A percentile compares a stretch with the other conserved stretches of the same genome.
phyloP scores from a whole-genome alignment of 1,139 yeast species.

The Candida pseudoviswanathii region DNA sequence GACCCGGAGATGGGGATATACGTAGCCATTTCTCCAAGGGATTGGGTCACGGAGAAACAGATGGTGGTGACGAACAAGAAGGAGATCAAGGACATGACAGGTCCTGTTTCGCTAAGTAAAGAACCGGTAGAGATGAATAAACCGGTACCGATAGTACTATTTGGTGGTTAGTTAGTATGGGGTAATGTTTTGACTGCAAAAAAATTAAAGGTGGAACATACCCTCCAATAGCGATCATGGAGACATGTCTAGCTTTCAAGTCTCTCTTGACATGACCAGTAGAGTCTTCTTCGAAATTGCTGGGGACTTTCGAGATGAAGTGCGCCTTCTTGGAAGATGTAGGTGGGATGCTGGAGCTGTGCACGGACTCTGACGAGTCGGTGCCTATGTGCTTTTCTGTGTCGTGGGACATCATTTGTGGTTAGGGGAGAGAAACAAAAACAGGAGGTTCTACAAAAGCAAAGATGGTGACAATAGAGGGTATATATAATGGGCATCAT shows the following conservation, averaged over 20 bases:
- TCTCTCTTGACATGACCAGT: slow-evolving; percentile 36
- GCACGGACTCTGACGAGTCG: neutral
- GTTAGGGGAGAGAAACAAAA: neutral
- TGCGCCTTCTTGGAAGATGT: neutral
- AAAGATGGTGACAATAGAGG: no score
- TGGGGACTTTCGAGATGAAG: neutral
- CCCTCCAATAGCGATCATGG: slow-evolving; percentile 56
- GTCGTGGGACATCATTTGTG: neutral
- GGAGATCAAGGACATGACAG: slow-evolving; percentile 67
- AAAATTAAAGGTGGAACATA: neutral
- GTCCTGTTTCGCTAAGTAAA: slow-evolving; percentile 52
- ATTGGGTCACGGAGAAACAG: slow-evolving; percentile 65
- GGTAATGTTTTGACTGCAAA: slow-evolving; percentile 7
- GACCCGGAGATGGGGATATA: slow-evolving; percentile 70
- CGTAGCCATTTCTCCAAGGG: slow-evolving; percentile 78
- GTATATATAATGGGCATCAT: no score
- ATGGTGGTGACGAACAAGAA: slow-evolving; percentile 67
- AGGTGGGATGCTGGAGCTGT: neutral
- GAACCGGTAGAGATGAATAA: slow-evolving; percentile 20
- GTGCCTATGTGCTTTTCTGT: neutral
- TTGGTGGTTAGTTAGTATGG: slow-evolving; percentile 20
- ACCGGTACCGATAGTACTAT: slow-evolving; percentile 69
- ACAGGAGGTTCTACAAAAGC: neutral
- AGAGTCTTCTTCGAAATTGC: neutral
- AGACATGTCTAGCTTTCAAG: slow-evolving; percentile 63